Conservation (phyloP, 2,329 filamentous ascomycete species). For the Neonectria faginata region DNA sequence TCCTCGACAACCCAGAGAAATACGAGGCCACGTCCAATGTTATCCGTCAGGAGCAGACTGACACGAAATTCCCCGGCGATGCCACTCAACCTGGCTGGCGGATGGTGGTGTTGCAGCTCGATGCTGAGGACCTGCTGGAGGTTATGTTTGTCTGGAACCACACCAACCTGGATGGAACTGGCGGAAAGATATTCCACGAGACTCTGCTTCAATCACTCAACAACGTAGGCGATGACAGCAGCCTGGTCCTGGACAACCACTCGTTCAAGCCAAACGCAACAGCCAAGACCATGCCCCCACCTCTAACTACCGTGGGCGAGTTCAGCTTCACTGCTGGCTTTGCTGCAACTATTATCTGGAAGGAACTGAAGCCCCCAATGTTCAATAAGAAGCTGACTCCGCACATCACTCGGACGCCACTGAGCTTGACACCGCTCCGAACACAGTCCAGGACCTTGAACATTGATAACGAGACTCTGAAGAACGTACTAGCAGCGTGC, state of each 20-base stretch:
- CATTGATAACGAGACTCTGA: constrained; percentile 22
- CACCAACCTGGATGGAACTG: constrained; percentile 23
- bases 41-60: background rate
- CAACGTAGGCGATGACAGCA: background rate
- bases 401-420: constrained; percentile 33
- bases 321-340: constrained; percentile 22
- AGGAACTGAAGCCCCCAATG: constrained; percentile 21
- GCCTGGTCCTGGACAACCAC: constrained; percentile 7
- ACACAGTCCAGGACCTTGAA: constrained; percentile 30
- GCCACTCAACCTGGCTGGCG: constrained; percentile 17
- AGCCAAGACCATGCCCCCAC: constrained; percentile 24
- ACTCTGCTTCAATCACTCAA: constrained; percentile 26
- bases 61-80: constrained; percentile 5
- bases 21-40: constrained; percentile 4
- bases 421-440: constrained; percentile 16
- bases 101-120: constrained; percentile 5
- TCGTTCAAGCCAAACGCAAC: constrained; percentile 6
- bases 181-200: constrained; percentile 32
- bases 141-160: constrained; percentile 31
- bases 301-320: constrained; percentile 31
- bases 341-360: constrained; percentile 14
- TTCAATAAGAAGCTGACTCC: background rate
- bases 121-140: constrained; percentile 13
- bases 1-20: constrained; percentile 6
- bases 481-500: constrained; percentile 35